These are phyloP conservation scores for Scheffersomyces coipomensis DNA, from an alignment of 805 yeast genomes.

Conservation along the genomic window DNA sequence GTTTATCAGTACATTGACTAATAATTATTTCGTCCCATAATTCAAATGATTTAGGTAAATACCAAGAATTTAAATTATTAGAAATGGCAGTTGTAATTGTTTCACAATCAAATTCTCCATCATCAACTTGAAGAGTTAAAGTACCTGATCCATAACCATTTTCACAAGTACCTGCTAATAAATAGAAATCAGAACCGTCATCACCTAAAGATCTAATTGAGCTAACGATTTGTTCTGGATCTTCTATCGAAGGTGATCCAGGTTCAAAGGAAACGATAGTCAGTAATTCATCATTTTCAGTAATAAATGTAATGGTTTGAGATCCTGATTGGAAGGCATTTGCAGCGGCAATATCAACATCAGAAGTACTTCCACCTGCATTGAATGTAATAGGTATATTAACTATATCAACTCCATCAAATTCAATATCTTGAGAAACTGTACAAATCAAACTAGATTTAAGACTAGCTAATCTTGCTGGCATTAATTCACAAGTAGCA, in stretches of 20 bases:
- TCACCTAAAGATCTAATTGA: no score
- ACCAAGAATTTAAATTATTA: conserved; percentile 20
- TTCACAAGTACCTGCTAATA: conserved; percentile 13
- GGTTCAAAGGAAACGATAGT: not conserved
- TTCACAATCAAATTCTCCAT: conserved; percentile 20
- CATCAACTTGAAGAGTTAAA: no score
- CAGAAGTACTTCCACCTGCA: not conserved
- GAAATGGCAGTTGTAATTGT: conserved; percentile 17
- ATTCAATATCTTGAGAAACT: no score
- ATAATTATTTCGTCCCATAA: no score
- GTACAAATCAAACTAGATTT: no score
- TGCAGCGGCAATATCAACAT: not conserved
- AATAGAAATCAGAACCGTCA: no score
- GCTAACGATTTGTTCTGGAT: not conserved
- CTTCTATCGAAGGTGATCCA: not conserved
- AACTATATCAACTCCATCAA: not conserved
- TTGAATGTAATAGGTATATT: not conserved
- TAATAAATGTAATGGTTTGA: not conserved
- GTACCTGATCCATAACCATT: conserved; percentile 19
- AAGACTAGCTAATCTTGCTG: no score
- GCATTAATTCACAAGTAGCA: no score
- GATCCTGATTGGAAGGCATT: not conserved
- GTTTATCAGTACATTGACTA: conserved; percentile 12
- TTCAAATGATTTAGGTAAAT: conserved; percentile 9
- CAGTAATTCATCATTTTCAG: not conserved